phyloP scores from a whole-genome alignment of 2,329 filamentous ascomycete species.

The Aaosphaeria arxii region DNA sequence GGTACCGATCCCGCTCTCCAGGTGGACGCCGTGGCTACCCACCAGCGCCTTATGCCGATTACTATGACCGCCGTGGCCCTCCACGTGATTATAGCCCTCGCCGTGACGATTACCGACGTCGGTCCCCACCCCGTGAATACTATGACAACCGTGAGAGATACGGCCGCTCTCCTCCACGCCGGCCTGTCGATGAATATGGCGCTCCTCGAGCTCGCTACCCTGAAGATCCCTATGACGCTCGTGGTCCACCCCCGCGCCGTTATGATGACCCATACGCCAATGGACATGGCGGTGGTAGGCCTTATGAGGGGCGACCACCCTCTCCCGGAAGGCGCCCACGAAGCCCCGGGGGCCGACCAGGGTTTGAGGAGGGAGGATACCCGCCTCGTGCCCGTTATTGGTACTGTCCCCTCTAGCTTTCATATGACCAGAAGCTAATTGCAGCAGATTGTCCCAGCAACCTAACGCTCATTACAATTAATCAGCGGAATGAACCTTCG shows the following conservation, averaged over 20 bases:
- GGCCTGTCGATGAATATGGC: constrained; percentile 69
- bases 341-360: constrained; percentile 57
- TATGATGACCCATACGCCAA: constrained; percentile 61
- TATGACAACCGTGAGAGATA: constrained; percentile 69
- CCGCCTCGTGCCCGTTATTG: constrained; percentile 35
- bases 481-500: too few species aligned
- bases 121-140: constrained; percentile 74
- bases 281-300: constrained; percentile 47
- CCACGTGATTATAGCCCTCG: constrained; percentile 82
- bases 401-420: constrained; percentile 5
- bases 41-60: constrained; percentile 62
- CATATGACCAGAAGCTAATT: too few species aligned
- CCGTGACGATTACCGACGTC: constrained; percentile 83
- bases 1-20: constrained; percentile 74
- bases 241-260: constrained; percentile 52
- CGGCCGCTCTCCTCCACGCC: constrained; percentile 62
- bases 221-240: constrained; percentile 69
- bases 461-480: too few species aligned
- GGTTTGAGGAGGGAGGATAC: constrained; percentile 51
- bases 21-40: constrained; percentile 65
- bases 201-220: constrained; percentile 63
- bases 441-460: too few species aligned
- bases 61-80: constrained; percentile 76
- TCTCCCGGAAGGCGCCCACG: constrained; percentile 35
- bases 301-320: constrained; percentile 51